These are phyloP conservation scores for Nannochloropsis granulata DNA, from an alignment of 108 stramenopile genomes.

Conservation along the genomic window DNA sequence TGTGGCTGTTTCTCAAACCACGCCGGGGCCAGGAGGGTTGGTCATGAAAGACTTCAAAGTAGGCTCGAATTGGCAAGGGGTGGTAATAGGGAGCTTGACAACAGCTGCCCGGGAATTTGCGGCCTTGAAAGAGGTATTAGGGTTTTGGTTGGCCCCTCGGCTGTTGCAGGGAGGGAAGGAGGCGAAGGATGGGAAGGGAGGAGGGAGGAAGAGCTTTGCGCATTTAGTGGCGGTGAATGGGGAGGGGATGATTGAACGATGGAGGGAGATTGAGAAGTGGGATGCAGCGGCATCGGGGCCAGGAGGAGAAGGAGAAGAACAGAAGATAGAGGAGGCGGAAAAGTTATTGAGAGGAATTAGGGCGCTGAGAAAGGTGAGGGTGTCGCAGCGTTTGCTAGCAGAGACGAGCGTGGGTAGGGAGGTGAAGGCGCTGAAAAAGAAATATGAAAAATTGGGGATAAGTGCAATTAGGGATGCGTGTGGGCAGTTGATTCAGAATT, in stretches of 20 bases:
- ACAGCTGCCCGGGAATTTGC: constrained; percentile 11
- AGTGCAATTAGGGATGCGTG: not conserved
- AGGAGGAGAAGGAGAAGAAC: not conserved
- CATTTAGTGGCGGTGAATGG: not conserved
- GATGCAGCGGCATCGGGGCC: not conserved
- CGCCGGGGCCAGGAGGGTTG: not conserved
- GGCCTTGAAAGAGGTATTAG: not conserved
- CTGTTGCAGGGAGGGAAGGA: not conserved
- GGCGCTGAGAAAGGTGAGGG: not conserved
- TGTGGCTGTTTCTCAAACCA: not conserved
- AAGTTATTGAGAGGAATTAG: not conserved
- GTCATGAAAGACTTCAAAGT: not conserved
- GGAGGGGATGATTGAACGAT: not conserved
- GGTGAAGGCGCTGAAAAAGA: not conserved
- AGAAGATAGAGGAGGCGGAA: not conserved
- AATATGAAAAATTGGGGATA: not conserved
- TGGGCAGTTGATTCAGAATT: not conserved
- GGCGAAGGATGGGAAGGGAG: not conserved
- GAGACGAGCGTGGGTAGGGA: not conserved
- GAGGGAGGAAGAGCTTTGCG: not conserved
- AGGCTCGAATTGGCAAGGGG: not conserved
- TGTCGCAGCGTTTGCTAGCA: not conserved
- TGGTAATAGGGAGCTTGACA: constrained; percentile 7
- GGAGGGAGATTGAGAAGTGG: not conserved
- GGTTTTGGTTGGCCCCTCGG: not conserved